Evolutionary conservation across 305 asterid genomes (phyloP), one percentile per base, ranked within the genome.

Genomic region (Rubia tinctorum): DNA sequence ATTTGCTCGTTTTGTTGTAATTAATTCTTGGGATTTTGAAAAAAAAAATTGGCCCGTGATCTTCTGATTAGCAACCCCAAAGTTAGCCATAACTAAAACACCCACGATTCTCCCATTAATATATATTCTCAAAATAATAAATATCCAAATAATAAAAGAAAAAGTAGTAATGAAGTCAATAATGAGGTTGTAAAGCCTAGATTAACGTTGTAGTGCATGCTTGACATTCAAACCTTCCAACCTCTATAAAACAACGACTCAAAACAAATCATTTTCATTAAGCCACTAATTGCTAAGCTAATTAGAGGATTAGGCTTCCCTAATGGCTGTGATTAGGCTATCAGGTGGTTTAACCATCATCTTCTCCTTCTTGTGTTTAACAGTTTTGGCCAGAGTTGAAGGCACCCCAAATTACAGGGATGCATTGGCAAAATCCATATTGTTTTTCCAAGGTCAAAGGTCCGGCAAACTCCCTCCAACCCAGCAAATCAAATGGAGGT

Each of bases 361-460:
- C 76, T 13, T 80, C 49, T 12, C 77, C 47, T 4, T 79, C 71
- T 14, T 85, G 64, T 64, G 51, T 7, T 72, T 71, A 39, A 59
- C 80, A 25, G 70, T 71, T 27, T 51, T 20, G 9, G 18, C 73
- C 8, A 43, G 13, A 68, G 92, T 81, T 4, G 64, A 77, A 73
- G 86, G 75, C 27, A 71, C 15, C 42, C 80, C 3, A 80, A 25
- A 93, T 78, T 93, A 93, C 78, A 73, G 87, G 73, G 96, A 93
- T 66, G 98, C 98, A 72, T 89, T 93, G 55, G 84, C 85, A 0
- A 93, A 91, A 80, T 93, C 98, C 85, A 77, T 93, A 62, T 44
- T 91, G 73, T 93, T 93, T 81, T 93, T 93, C 84, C 91, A 91
- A 67, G 98, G 96, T 5, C 98, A 93, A 76, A 82, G 98, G 77